Evolutionary conservation across 202 grass and related monocot species (phyloP).

Genomic region (Carex sylvatica): DNA sequence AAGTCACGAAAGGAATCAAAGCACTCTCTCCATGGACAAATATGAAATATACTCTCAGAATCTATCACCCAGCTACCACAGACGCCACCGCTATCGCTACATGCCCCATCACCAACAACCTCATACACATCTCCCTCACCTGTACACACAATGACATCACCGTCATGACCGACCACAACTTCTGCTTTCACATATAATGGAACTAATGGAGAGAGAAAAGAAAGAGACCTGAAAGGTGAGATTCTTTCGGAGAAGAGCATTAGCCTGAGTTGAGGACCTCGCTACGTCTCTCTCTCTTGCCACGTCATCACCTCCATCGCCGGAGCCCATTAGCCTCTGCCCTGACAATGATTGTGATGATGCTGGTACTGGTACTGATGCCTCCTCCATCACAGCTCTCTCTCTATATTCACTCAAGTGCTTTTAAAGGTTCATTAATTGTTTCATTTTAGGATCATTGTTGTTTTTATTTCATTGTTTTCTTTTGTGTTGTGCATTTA

Average conservation of each 20-base stretch:
- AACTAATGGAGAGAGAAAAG: background rate
- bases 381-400: background rate
- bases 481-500: too few relatives aligned
- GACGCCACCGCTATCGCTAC: too few relatives aligned
- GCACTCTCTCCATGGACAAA: too few relatives aligned
- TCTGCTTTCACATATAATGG: background rate
- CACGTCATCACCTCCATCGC: slow-evolving; percentile 8
- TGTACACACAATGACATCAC: too few relatives aligned
- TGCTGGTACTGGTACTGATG: background rate
- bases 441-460: too few relatives aligned
- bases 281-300: slow-evolving; percentile 34
- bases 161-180: too few relatives aligned
- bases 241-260: slow-evolving; percentile 96
- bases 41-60: too few relatives aligned
- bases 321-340: background rate
- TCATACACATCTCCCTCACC: too few relatives aligned
- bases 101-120: too few relatives aligned
- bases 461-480: too few relatives aligned
- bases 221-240: slow-evolving; percentile 71
- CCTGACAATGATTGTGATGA: background rate
- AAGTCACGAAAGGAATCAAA: too few relatives aligned
- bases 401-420: background rate
- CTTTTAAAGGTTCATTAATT: background rate
- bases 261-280: slow-evolving; percentile 68
- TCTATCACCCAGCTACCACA: too few relatives aligned